phyloP scores from a whole-genome alignment of 371 early-diverging fungal genomes.

The Phascolomyces articulosus region DNA sequence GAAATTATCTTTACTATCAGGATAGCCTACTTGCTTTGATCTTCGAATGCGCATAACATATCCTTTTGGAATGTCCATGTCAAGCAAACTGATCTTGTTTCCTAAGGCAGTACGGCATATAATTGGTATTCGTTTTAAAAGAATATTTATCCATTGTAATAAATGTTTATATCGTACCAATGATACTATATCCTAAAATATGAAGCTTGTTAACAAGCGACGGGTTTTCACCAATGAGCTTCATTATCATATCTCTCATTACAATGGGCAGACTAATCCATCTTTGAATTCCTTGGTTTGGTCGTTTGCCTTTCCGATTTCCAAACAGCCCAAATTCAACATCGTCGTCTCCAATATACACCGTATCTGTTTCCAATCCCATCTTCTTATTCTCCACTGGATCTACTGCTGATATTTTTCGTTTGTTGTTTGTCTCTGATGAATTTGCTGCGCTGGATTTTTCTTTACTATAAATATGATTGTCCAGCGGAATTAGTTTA shows the following conservation, averaged over 20 bases:
- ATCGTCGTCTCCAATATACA: not conserved
- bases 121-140: not conserved
- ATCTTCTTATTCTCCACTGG: not conserved
- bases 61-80: conserved; percentile 7
- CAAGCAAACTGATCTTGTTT: conserved; percentile 4
- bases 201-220: not conserved
- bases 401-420: not conserved
- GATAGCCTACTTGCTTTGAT: not conserved
- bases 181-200: conserved; percentile 9
- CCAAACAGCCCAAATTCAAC: conserved; percentile 7
- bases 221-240: not conserved
- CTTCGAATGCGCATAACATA: conserved; percentile 8
- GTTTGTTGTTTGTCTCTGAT: not conserved
- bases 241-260: conserved; percentile 11
- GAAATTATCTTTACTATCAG: conserved; percentile 4
- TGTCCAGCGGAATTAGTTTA: not conserved
- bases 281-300: conserved; percentile 10
- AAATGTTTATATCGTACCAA: not conserved
- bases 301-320: conserved; percentile 2
- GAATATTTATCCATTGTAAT: not conserved
- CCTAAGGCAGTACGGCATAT: not conserved
- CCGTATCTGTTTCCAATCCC: not conserved
- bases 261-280: conserved; percentile 5
- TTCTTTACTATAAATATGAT: not conserved
- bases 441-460: not conserved